Conservation (phyloP, 371 early-diverging fungal genomes). For the Circinella minor region DNA sequence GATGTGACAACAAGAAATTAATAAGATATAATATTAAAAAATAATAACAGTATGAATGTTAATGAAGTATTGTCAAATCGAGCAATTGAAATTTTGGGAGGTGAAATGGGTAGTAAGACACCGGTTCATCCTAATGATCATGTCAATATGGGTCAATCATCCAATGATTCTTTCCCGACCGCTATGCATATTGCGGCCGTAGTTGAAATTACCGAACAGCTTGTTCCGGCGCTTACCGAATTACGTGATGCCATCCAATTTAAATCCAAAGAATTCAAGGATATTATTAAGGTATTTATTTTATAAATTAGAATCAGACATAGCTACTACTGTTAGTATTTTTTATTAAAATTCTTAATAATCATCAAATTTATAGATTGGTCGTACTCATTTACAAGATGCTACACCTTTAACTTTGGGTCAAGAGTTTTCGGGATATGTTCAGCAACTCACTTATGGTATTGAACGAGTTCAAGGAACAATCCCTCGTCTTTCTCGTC, state of each 20-base stretch:
- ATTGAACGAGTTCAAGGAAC: constrained; percentile 75
- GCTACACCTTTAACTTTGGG: constrained; percentile 89
- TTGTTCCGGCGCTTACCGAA: constrained; percentile 73
- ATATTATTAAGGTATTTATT: constrained; percentile 70
- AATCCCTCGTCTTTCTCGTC: constrained; percentile 74
- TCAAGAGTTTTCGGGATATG: constrained; percentile 91
- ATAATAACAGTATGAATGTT: constrained; percentile 75
- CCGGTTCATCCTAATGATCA: constrained; percentile 93
- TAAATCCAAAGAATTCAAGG: constrained; percentile 68
- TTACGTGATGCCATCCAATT: constrained; percentile 69
- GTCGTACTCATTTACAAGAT: constrained; percentile 88
- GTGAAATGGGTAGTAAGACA: constrained; percentile 78
- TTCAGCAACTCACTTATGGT: constrained; percentile 76
- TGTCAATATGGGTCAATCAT: constrained; percentile 90
- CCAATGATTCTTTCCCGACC: constrained; percentile 93
- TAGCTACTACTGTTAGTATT: no score
- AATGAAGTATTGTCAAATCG: constrained; percentile 90
- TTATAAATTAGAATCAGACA: no score
- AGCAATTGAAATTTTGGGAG: constrained; percentile 87
- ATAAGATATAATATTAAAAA: background rate
- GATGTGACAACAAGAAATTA: background rate
- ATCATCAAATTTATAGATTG: constrained; percentile 50
- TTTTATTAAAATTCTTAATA: no score
- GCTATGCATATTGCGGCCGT: constrained; percentile 91
- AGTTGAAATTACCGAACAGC: constrained; percentile 67